phyloP scores from a whole-genome alignment of 1,284 basidiomycete genomes.

The Malassezia japonica region DNA sequence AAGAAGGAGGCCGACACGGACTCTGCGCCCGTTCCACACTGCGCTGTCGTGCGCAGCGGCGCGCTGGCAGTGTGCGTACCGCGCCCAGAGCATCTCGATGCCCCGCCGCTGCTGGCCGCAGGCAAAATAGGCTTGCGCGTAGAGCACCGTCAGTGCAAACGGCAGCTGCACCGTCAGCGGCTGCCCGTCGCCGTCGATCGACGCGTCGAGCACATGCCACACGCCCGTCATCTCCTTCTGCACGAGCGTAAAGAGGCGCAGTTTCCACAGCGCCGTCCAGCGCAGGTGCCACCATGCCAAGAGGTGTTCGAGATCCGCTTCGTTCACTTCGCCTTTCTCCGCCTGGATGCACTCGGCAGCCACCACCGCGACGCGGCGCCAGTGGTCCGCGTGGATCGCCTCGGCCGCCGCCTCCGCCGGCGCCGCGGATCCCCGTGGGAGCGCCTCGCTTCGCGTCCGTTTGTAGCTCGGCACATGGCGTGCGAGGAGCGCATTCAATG shows the following conservation, averaged over 20 bases:
- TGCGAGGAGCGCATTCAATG: background rate
- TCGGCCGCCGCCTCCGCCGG: background rate
- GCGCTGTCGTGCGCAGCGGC: background rate
- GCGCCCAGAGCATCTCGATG: background rate
- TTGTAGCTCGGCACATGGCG: slow-evolving; percentile 4
- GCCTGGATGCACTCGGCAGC: background rate
- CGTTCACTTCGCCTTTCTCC: background rate
- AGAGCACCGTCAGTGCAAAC: slow-evolving; percentile 1
- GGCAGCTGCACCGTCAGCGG: background rate
- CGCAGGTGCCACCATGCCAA: slow-evolving; percentile 16
- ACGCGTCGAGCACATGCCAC: slow-evolving; percentile 4
- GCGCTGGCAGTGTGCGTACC: background rate
- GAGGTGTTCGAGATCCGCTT: background rate
- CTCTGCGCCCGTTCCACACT: background rate
- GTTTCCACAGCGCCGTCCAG: slow-evolving; percentile 6
- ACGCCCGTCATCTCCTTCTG: slow-evolving; percentile 1
- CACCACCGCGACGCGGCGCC: background rate
- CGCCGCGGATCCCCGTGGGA: background rate
- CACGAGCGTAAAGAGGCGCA: slow-evolving; percentile 1
- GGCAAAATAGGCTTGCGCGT: slow-evolving; percentile 1
- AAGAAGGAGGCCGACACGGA: slow-evolving; percentile 3
- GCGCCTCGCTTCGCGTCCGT: background rate
- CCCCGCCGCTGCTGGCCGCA: background rate
- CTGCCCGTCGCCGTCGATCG: too few species aligned
- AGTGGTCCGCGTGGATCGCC: background rate